phyloP scores from a whole-genome alignment of 129 eudicot species.

The Daucus carota region DH1_v3.0 NC_030382.2:31251501-31252000 shows the following conservation, averaged over 20 bases:
- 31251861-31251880: neutral
- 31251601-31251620: too few species aligned
- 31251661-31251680: conserved; percentile 7
- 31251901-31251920: neutral
- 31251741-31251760: conserved; percentile 16
- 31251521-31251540: too few species aligned
- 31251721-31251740: neutral
- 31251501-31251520: too few species aligned
- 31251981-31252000: neutral
- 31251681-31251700: conserved; percentile 48
- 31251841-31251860: conserved; percentile 10
- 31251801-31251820: neutral
- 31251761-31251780: conserved; percentile 9
- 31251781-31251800: conserved; percentile 8
- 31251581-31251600: too few species aligned
- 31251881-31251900: conserved; percentile 5
- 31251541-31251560: too few species aligned
- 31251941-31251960: conserved; percentile 11
- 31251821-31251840: conserved; percentile 6
- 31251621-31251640: neutral
- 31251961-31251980: neutral
- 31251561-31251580: too few species aligned
- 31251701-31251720: neutral
- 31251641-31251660: neutral
- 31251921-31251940: neutral